A percentile compares a stretch with the other conserved stretches of the same genome.
Conservation (phyloP, 768 basidiomycete species). For the Lactarius vividus region DNA sequence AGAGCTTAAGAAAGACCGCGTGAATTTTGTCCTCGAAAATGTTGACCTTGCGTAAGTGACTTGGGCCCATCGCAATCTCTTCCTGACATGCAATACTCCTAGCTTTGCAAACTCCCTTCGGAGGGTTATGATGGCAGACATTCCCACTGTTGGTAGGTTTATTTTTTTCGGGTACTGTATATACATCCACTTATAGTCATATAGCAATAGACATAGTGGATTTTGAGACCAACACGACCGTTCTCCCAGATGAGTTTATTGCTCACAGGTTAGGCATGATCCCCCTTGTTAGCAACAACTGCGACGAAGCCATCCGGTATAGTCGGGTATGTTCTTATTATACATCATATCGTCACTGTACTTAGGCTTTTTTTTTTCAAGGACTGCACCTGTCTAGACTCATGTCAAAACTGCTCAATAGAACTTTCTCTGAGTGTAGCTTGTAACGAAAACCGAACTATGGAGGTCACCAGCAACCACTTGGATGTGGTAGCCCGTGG, state of each 20-base stretch:
- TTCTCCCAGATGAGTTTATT: constrained; percentile 95
- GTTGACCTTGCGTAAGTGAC: constrained; percentile 86
- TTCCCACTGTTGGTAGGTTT: constrained; percentile 87
- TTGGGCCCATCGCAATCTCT: constrained; percentile 22
- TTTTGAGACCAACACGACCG: constrained; percentile 86
- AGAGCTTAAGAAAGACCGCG: constrained; percentile 78
- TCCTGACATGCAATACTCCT: constrained; percentile 19
- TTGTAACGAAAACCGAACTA: constrained; percentile 64
- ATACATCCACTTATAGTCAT: constrained; percentile 4
- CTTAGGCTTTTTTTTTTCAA: constrained; percentile 33
- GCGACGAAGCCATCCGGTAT: constrained; percentile 83
- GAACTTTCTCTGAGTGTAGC: constrained; percentile 72
- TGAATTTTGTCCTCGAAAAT: constrained; percentile 92
- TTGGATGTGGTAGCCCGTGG: constrained; percentile 56
- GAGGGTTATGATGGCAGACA: constrained; percentile 93
- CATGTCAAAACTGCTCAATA: constrained; percentile 86
- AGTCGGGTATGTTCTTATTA: constrained; percentile 51
- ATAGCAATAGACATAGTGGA: constrained; percentile 97
- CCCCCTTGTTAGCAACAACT: constrained; percentile 82
- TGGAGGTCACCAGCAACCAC: constrained; percentile 86
- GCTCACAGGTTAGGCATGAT: constrained; percentile 95
- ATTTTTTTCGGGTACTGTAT: neutral
- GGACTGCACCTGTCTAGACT: constrained; percentile 89
- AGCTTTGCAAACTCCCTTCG: constrained; percentile 95
- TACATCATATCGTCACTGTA: neutral